A percentile compares a stretch with the other conserved stretches of the same genome.
Conservation (phyloP, 306 rosid genomes). For the Fagus sylvatica region DNA sequence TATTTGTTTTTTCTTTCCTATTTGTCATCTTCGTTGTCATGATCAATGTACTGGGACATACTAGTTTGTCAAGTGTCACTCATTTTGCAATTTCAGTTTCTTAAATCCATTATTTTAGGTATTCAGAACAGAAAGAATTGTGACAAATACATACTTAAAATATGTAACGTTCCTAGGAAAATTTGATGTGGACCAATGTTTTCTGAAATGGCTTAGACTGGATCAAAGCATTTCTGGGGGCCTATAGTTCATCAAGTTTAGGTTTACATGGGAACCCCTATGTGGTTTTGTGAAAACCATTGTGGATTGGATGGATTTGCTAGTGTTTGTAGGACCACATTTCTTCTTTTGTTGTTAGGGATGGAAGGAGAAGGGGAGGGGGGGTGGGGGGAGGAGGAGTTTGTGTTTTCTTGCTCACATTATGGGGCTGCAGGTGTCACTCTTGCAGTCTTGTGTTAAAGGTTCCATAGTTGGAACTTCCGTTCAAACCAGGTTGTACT, state of each 20-base stretch:
- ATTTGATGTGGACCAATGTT: background rate
- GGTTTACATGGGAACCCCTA: background rate
- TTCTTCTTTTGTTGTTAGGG: background rate
- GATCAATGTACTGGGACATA: too few species aligned
- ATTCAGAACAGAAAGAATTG: too few species aligned
- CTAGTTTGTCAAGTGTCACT: too few species aligned
- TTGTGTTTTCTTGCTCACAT: background rate
- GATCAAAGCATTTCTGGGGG: background rate
- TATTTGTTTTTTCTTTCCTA: background rate
- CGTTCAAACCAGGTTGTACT: background rate
- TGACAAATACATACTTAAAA: too few species aligned
- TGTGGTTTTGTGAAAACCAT: background rate
- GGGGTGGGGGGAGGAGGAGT: too few species aligned
- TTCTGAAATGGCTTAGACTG: background rate
- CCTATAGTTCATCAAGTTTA: background rate
- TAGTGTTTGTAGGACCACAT: background rate
- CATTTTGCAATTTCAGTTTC: too few species aligned
- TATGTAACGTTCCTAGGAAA: too few species aligned
- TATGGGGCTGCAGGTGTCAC: background rate
- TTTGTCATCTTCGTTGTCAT: too few species aligned
- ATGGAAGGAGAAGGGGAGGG: too few species aligned
- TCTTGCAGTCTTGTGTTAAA: background rate
- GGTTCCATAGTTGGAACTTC: background rate
- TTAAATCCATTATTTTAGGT: too few species aligned
- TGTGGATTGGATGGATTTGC: background rate